Evolutionary conservation across 1,139 yeast genomes (phyloP).

Genomic region (Pichia sp.): DNA sequence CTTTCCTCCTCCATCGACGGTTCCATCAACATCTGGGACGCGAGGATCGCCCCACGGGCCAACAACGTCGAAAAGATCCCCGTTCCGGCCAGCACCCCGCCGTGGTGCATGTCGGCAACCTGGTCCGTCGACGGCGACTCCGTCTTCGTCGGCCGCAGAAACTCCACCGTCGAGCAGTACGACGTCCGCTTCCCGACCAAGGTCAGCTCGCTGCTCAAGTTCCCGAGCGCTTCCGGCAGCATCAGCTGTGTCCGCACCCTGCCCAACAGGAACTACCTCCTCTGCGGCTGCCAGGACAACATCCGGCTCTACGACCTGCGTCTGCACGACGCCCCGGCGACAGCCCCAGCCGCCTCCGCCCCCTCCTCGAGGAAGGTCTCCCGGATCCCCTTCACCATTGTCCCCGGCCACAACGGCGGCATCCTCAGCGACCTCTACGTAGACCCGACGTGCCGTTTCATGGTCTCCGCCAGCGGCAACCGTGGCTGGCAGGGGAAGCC

Average conservation of each 20-base stretch:
- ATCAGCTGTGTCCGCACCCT: constrained; percentile 76
- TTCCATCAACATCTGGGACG: constrained; percentile 77
- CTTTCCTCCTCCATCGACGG: constrained; percentile 86
- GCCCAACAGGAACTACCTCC: constrained; percentile 74
- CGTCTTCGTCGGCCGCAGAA: constrained; percentile 83
- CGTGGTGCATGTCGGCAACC: constrained; percentile 92
- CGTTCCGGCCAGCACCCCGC: constrained; percentile 31
- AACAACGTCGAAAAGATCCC: constrained; percentile 33
- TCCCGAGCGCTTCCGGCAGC: constrained; percentile 89
- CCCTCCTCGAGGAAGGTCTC: constrained; percentile 25
- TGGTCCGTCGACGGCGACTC: constrained; percentile 85
- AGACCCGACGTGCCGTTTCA: constrained; percentile 81
- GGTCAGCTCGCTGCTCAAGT: constrained; percentile 55
- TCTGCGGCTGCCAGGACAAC: constrained; percentile 90
- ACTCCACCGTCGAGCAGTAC: constrained; percentile 81
- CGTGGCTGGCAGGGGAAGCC: constrained; percentile 90
- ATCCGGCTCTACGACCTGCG: constrained; percentile 77
- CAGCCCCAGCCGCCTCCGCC: constrained; percentile 31
- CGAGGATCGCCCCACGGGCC: constrained; percentile 42
- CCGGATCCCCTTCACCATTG: constrained; percentile 55
- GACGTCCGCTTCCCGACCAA: constrained; percentile 47
- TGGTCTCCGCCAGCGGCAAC: constrained; percentile 90
- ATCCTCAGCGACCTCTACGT: constrained; percentile 56
- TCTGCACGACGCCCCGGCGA: constrained; percentile 37
- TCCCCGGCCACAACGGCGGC: constrained; percentile 62